These are phyloP conservation scores for Fennellomyces sp. DNA, from an alignment of 371 early-diverging fungal genomes.

Conservation along the genomic window DNA sequence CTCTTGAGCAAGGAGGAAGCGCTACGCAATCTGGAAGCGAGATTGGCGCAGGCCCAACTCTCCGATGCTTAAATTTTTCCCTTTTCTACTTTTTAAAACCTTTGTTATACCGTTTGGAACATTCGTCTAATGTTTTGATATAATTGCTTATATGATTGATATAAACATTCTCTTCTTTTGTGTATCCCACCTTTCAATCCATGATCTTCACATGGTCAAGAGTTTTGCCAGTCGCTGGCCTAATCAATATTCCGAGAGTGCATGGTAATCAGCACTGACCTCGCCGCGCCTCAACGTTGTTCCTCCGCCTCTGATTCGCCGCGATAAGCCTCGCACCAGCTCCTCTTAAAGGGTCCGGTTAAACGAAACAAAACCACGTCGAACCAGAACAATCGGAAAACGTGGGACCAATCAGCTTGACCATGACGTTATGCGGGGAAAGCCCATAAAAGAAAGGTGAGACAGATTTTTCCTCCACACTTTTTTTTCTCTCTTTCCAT, in stretches of 20 bases:
- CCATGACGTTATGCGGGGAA: background rate
- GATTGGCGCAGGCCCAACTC: conserved; percentile 50
- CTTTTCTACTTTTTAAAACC: background rate
- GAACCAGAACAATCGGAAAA: conserved; percentile 1
- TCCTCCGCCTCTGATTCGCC: background rate
- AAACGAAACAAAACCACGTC: background rate
- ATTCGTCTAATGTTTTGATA: conserved; percentile 7
- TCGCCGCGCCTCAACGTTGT: background rate
- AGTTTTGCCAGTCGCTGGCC: background rate
- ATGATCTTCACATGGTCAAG: background rate
- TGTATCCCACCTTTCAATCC: background rate
- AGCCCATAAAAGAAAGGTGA: conserved; percentile 1
- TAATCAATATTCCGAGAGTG: conserved; percentile 7
- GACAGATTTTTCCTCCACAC: background rate
- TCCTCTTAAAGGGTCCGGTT: background rate
- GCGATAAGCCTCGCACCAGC: too few species aligned
- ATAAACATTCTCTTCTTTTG: background rate
- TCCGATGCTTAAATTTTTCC: conserved; percentile 27
- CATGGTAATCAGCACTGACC: background rate
- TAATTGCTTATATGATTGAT: background rate
- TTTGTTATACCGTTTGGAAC: conserved; percentile 4
- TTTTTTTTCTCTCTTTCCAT: conserved; percentile 7
- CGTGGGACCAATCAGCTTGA: conserved; percentile 10
- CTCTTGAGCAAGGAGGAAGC: conserved; percentile 63
- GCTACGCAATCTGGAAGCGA: conserved; percentile 56